phyloP scores from a whole-genome alignment of 441 rosid species.

The Flueggea neowawraea region DNA sequence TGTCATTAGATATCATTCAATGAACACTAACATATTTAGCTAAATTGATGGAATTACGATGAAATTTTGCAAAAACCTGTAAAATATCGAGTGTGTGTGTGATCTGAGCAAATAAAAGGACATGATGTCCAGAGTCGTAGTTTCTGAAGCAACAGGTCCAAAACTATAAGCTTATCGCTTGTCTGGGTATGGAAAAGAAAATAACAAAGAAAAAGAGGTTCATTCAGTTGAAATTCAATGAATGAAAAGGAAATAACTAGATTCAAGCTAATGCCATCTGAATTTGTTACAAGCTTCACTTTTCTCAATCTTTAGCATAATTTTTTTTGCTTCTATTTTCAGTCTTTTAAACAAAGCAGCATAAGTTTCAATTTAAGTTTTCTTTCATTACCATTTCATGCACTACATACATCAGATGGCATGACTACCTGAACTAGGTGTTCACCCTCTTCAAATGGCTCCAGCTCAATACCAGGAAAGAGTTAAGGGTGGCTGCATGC shows the following conservation, averaged over 20 bases:
- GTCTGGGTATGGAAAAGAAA: conserved; percentile 39
- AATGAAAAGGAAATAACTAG: too few species aligned
- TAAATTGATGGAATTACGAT: conserved; percentile 12
- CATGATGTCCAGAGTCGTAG: conserved; percentile 71
- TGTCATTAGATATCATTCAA: background rate
- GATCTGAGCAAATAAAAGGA: conserved; percentile 94
- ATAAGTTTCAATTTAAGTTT: too few species aligned
- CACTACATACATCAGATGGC: conserved; percentile 6
- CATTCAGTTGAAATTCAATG: background rate
- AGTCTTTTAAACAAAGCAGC: too few species aligned
- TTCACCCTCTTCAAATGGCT: conserved; percentile 94
- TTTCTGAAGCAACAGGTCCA: conserved; percentile 67
- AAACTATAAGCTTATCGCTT: conserved; percentile 77
- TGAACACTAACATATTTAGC: background rate
- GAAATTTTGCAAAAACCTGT: conserved; percentile 46
- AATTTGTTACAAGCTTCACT: too few species aligned
- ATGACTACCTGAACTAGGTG: conserved; percentile 92
- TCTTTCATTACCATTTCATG: background rate
- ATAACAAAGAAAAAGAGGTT: background rate
- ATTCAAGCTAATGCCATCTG: too few species aligned
- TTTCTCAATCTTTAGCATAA: too few species aligned
- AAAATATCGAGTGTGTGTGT: conserved; percentile 88
- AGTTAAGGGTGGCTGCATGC: conserved; percentile 97
- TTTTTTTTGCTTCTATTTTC: too few species aligned
- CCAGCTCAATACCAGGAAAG: conserved; percentile 93